A percentile compares a stretch with the other conserved stretches of the same genome.
phyloP scores from a whole-genome alignment of 495 filamentous ascomycete genomes.

The Apodospora peruviana region DNA sequence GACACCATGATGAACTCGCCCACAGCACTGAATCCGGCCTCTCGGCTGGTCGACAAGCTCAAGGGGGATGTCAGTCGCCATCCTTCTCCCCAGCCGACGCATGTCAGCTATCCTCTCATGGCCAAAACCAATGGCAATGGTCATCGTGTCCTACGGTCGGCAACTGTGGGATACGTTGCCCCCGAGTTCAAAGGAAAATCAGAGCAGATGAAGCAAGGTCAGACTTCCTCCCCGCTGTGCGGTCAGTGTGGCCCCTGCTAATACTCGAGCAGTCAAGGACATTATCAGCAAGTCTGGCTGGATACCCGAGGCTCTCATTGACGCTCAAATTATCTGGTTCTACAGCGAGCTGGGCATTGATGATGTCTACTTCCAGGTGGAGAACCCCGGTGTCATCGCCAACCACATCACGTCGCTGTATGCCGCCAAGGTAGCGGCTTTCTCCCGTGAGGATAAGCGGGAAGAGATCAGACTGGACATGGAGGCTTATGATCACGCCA shows the following conservation, averaged over 20 bases:
- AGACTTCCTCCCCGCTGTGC: constrained; percentile 15
- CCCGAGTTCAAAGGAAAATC: constrained; percentile 92
- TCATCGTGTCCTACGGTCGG: constrained; percentile 69
- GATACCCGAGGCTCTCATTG: constrained; percentile 77
- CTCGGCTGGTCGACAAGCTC: constrained; percentile 28
- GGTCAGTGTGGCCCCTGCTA: constrained; percentile 9
- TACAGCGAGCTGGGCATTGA: constrained; percentile 96
- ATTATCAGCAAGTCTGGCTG: constrained; percentile 53
- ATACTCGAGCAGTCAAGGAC: constrained; percentile 31
- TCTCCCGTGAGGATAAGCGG: constrained; percentile 85
- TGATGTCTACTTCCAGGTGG: constrained; percentile 97
- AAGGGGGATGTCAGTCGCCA: constrained; percentile 32
- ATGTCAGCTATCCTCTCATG: constrained; percentile 69
- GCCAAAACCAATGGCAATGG: constrained; percentile 51
- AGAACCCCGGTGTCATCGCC: constrained; percentile 78
- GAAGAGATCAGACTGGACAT: constrained; percentile 93
- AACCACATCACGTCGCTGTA: constrained; percentile 94
- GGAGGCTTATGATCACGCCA: constrained; percentile 89
- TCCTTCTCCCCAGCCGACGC: constrained; percentile 88
- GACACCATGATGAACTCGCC: constrained; percentile 28
- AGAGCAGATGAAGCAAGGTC: constrained; percentile 87
- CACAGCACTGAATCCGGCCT: constrained; percentile 17
- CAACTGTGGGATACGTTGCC: constrained; percentile 92
- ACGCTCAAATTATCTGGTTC: constrained; percentile 89
- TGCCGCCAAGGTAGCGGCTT: constrained; percentile 94